Evolutionary conservation across 1,284 basidiomycete species (phyloP), one percentile per base, ranked within the genome.

Genomic region (Ganoderma multipileum): DNA sequence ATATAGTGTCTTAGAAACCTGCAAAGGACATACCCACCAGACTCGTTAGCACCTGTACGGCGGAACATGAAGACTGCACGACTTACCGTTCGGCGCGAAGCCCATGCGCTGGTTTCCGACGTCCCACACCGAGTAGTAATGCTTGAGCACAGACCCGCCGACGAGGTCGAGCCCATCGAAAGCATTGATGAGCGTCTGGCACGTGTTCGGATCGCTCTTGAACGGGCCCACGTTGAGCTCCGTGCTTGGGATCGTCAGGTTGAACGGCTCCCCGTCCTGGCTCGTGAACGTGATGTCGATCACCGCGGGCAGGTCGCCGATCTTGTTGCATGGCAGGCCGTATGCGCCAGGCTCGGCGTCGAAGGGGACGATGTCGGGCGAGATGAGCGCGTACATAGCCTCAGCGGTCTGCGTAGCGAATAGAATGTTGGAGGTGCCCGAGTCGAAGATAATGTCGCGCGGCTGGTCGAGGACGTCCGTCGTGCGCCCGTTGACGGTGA

Each of bases 221-320:
- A 89, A 88, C 18, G 87, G 86, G 18, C 86, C 87, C 38, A 88
- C 86, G 72, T 80, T 87, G 63, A 89, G 82, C 72, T 88, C 86
- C 70, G 78, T 82, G 76, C 83, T 85, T 23, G 86, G 87, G 68
- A 88, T 86, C 3, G 86, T 87, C 16, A 88, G 77, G 71, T 87
- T 85, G 81, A 88, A 88, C 23, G 81, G 79, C 47, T 66, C 67
- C 39, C 86, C 86, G 54, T 72, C 66, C 68, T 84, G 81, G 26
- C 82, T 83, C n/a, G 83, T 85, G 78, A 88, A 87, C 3, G 79
- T 76, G 74, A 89, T 82, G 74, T 84, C 83, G 74, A 88, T 87
- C 65, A 76, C 77, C 11, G 87, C 86, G 55, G 84, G 82, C 39
- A 88, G 79, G 2, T 81, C 79, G 23, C 79, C 65, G 68, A 87